Evolutionary conservation across 257 asterid genomes (phyloP).

Genomic region (Perilla frutescens): DNA sequence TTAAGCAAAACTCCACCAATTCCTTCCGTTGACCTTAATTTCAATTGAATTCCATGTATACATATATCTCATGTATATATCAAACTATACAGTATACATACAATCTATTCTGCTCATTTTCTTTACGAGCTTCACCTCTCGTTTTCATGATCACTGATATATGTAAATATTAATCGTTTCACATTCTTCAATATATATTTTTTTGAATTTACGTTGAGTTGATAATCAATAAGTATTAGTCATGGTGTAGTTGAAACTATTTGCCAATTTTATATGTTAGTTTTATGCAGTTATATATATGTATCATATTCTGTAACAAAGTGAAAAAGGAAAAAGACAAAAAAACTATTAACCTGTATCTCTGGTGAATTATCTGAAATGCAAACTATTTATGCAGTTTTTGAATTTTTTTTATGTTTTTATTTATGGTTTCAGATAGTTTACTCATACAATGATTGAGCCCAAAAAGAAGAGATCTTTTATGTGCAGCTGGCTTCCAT

Average conservation of each 20-base stretch:
- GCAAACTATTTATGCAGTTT: background rate
- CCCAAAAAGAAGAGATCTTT: constrained; percentile 48
- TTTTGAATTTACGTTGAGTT: background rate
- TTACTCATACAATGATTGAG: constrained; percentile 36
- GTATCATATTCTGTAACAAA: too few species aligned
- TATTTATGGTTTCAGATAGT: constrained; percentile 29
- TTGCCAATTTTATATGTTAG: too few species aligned
- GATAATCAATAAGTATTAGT: too few species aligned
- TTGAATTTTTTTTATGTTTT: background rate
- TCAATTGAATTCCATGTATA: background rate
- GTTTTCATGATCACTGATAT: constrained; percentile 2
- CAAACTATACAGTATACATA: background rate
- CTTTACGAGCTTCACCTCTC: background rate
- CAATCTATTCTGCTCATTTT: too few species aligned
- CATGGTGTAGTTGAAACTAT: too few species aligned
- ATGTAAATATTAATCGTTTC: background rate
- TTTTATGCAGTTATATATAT: too few species aligned
- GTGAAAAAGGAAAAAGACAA: too few species aligned
- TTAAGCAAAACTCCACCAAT: constrained; percentile 45
- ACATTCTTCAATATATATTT: background rate
- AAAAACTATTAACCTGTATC: background rate
- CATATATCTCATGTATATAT: background rate
- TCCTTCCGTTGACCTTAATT: constrained; percentile 46
- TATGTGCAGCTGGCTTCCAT: constrained; percentile 47
- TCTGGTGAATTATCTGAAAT: background rate